Base-by-base conservation (phyloP, 2,329 filamentous ascomycete species). In the Aureobasidium subglaciale region DNA sequence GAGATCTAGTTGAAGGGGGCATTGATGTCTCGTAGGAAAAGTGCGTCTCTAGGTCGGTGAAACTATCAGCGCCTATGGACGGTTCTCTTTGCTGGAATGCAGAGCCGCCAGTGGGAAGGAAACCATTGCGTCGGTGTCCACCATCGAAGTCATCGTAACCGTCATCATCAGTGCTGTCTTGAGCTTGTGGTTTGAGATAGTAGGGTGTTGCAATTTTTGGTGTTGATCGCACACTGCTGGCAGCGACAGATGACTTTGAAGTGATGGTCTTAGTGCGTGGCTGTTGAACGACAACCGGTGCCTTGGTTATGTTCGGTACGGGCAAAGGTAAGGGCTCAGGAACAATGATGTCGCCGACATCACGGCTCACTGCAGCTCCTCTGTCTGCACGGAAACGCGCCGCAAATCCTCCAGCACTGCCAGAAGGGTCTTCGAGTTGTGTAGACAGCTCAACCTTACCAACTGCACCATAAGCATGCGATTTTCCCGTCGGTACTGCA, bases 281-380 rank as follows among this genome's bases (percentile, higher is more conserved):
- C 15, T 25, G 37, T 5, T 38, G 18, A 16, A 22, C 29, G n/a
- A 15, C n/a, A 29, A 27, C 24, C 11, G 50, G 10, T 18, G 27
- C 27, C 29, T 27, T 43, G n/a, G 8, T 25, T 7, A 16, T 53
- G 35, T n/a, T 25, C n/a, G 18, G 2, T 1, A 11, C 4, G 16
- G 24, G 48, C 16, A 24, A 22, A 29, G 48, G 48, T 11, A 53
- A 38, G 9, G 24, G 11, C 9, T 32, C 35, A 22, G 48, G 25
- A 32, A 15, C 7, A 18, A 80, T 63, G 74, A 77, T 58, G 74
- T 92, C 48, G 15, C 22, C 40, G n/a, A 18, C 41, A 24, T 57
- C 30, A 8, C 49, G 46, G 3, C n/a, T 34, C 10, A 38, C 29
- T 18, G 56, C 38, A 20, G 56, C 56, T 16, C 56, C 56, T 54